These are phyloP conservation scores for Exsudoporus frostii DNA, from an alignment of 768 basidiomycete species.

Conservation along the genomic window DNA sequence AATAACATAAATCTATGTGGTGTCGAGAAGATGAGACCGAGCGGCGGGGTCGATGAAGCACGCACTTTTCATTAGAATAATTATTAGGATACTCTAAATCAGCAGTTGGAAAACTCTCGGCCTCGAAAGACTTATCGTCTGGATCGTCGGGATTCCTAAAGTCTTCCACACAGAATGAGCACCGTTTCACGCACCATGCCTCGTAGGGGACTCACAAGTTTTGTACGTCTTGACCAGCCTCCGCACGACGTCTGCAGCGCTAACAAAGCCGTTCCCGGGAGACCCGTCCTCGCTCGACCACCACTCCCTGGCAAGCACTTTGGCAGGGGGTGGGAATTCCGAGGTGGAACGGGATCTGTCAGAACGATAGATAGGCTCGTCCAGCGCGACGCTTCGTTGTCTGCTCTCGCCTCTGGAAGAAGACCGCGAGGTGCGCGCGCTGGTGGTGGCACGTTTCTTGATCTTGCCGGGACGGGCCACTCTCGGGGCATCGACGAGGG, in stretches of 20 bases:
- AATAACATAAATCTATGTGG: slow-evolving; percentile 65
- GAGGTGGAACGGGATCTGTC: slow-evolving; percentile 69
- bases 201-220: slow-evolving; percentile 47
- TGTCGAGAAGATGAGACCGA: background rate
- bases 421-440: slow-evolving; percentile 29
- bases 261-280: slow-evolving; percentile 51
- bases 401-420: slow-evolving; percentile 47
- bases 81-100: slow-evolving; percentile 80
- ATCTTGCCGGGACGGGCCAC: slow-evolving; percentile 18
- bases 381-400: slow-evolving; percentile 38
- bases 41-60: background rate
- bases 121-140: slow-evolving; percentile 60
- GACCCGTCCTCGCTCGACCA: slow-evolving; percentile 56
- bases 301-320: slow-evolving; percentile 32
- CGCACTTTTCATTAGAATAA: slow-evolving; percentile 64
- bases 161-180: slow-evolving; percentile 41
- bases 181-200: background rate
- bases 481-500: slow-evolving; percentile 1
- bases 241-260: slow-evolving; percentile 63
- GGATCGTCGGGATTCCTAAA: slow-evolving; percentile 68
- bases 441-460: slow-evolving; percentile 23
- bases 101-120: slow-evolving; percentile 58
- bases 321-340: slow-evolving; percentile 34
- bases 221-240: slow-evolving; percentile 66
- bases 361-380: slow-evolving; percentile 51